Conservation (phyloP, 495 filamentous ascomycete genomes). For the Aspergillus kassunensis region DNA sequence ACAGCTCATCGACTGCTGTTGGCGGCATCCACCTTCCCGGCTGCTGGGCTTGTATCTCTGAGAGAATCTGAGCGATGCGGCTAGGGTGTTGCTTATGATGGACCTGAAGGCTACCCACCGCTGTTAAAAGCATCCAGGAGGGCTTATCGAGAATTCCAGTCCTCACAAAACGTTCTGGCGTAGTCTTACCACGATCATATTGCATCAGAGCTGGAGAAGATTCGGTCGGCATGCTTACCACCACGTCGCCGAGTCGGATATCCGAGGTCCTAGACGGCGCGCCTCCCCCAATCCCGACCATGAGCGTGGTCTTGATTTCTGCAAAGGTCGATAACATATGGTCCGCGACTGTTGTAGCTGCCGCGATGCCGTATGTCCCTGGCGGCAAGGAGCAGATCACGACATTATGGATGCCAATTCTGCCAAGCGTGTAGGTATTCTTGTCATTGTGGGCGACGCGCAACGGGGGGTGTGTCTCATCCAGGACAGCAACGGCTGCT, state of each 20-base stretch:
- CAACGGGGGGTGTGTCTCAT: constrained; percentile 23
- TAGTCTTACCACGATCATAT: constrained; percentile 29
- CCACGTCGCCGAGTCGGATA: constrained; percentile 36
- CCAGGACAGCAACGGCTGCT: constrained; percentile 29
- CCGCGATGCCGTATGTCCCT: constrained; percentile 23
- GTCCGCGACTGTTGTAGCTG: constrained; percentile 22
- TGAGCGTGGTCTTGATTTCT: constrained; percentile 21
- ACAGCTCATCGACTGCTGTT: constrained; percentile 24
- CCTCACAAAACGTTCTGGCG: constrained; percentile 29
- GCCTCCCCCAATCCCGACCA: constrained; percentile 38
- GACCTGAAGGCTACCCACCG: constrained; percentile 20
- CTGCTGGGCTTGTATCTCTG: constrained; percentile 14
- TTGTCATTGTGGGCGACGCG: constrained; percentile 13
- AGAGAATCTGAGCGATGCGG: constrained; percentile 17
- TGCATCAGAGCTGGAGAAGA: constrained; percentile 26
- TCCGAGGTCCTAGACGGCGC: constrained; percentile 20
- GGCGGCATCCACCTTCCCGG: constrained; percentile 20
- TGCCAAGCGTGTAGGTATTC: constrained; percentile 35
- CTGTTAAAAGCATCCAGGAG: constrained; percentile 25
- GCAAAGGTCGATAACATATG: constrained; percentile 24
- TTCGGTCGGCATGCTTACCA: constrained; percentile 25
- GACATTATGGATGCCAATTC: constrained; percentile 29
- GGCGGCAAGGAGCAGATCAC: constrained; percentile 31
- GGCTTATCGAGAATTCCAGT: constrained; percentile 37
- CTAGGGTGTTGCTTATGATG: constrained; percentile 4